Base-by-base conservation (phyloP, 2,329 filamentous ascomycete species). In the Waltergamsia citrina region DNA sequence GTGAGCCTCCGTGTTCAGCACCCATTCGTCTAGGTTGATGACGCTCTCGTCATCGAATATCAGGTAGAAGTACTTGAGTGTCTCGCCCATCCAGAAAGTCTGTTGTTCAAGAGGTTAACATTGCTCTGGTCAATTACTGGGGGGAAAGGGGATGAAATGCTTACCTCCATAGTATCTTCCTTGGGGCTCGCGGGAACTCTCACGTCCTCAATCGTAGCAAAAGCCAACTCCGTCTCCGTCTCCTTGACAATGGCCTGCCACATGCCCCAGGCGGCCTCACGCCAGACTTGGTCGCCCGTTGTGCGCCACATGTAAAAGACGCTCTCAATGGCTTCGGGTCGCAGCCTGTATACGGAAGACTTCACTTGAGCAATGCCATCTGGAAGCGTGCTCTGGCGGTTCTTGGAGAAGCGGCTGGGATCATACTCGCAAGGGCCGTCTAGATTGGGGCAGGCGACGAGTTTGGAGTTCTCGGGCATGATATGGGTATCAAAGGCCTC, bases 51-150 rank as follows among this genome's bases (percentile, higher is more conserved):
- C 71, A 30, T 72, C 74, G 43, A 84, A 87, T 14, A 84, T 69
- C 37, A 86, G 57, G 45, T 81, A 87, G 40, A 85, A 85, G 47
- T 86, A 86, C 56, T 86, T 88, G 43, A 85, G 56, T 26, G 81
- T 87, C 62, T 87, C 81, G 4, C 77, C 77, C 45, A 83, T 63
- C 78, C 82, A 87, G 49, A 85, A 85, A 35, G 66, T 69, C 62
- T 67, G 31, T 15, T 26, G 11, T 22, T 21, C 15, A 35, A 34
- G 58, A 31, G 12, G 18, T 12, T 31, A 12, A 33, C 9, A n/a
- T n/a, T n/a, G n/a, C n/a, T n/a, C 2, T 19, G 10, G 33, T 32
- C 16, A 51, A 44, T 24, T 24, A 37, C 12, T 26, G 7, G 12
- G 33, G 7, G 5, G 10, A 8, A n/a, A 28, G 21, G 9, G 16